Evolutionary conservation across 305 asterid genomes (phyloP).

Genomic region (Nicotiana rustica): DNA sequence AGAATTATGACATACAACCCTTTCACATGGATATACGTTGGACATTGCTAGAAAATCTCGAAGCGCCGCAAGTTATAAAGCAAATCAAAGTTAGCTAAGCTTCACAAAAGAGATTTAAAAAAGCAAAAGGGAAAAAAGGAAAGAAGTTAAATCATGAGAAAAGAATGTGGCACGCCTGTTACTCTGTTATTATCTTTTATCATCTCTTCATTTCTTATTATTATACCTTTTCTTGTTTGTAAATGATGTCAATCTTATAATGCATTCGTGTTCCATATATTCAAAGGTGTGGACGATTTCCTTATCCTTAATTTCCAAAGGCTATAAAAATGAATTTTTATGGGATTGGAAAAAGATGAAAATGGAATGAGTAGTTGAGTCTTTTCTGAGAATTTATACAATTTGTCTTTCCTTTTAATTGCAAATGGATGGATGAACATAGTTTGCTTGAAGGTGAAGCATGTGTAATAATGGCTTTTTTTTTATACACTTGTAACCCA

Average conservation of each 20-base stretch:
- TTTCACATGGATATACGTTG: neutral
- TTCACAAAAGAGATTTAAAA: neutral
- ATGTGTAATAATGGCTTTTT: neutral
- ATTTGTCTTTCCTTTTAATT: conserved; percentile 12
- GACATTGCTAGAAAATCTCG: neutral
- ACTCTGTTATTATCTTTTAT: conserved; percentile 39
- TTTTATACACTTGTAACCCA: neutral
- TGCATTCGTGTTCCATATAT: conserved; percentile 52
- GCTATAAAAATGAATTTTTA: conserved; percentile 35
- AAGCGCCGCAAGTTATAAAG: conserved; percentile 1
- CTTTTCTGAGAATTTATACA: conserved; percentile 8
- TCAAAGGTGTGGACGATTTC: conserved; percentile 42
- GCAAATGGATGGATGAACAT: conserved; percentile 35
- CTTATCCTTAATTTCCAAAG: conserved; percentile 16
- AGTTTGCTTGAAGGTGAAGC: conserved; percentile 44
- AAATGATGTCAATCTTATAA: conserved; percentile 48
- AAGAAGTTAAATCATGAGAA: neutral
- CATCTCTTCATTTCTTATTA: conserved; percentile 37
- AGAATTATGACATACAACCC: too few relatives aligned
- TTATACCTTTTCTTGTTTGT: conserved; percentile 16
- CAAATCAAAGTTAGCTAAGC: conserved; percentile 10
- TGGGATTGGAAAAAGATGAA: conserved; percentile 28
- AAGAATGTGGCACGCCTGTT: conserved; percentile 48
- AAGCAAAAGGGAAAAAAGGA: neutral
- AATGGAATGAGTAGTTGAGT: conserved; percentile 20